Evolutionary conservation across 2,329 filamentous ascomycete species (phyloP).

Genomic region (Talaromyces sp.): DNA sequence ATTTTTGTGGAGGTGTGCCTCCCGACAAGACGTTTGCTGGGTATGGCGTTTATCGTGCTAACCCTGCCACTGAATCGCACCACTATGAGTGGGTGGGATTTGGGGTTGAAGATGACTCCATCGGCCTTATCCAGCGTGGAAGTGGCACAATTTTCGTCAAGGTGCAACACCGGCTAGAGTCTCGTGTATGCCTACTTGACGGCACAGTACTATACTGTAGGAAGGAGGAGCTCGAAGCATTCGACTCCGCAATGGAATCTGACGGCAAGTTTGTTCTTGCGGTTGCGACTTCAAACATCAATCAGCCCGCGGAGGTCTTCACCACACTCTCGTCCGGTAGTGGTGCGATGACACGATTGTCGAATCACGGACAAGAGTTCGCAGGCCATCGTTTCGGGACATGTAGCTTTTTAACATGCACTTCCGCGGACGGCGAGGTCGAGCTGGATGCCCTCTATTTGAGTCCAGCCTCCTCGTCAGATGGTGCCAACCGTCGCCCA

Average conservation of each 20-base stretch:
- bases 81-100: slow-evolving; percentile 8
- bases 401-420: slow-evolving; percentile 1
- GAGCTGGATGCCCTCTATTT: slow-evolving; percentile 10
- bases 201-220: slow-evolving; percentile 4
- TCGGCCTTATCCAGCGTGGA: not conserved
- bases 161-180: slow-evolving; percentile 6
- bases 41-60: not conserved
- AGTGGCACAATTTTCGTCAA: slow-evolving; percentile 5
- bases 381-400: slow-evolving; percentile 3
- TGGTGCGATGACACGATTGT: not conserved
- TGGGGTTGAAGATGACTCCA: slow-evolving; percentile 4
- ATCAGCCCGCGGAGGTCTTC: slow-evolving; percentile 6
- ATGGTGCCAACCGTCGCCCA: not conserved
- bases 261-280: not conserved
- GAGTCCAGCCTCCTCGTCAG: not conserved
- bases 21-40: slow-evolving; percentile 3
- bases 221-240: slow-evolving; percentile 7
- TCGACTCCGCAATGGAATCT: not conserved
- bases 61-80: not conserved
- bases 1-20: slow-evolving; percentile 11
- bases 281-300: slow-evolving; percentile 6
- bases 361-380: slow-evolving; percentile 4
- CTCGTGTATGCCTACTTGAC: slow-evolving; percentile 6
- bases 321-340: not conserved
- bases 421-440: slow-evolving; percentile 1